Conservation (phyloP, 805 yeast species). For the Candida koratica region DNA sequence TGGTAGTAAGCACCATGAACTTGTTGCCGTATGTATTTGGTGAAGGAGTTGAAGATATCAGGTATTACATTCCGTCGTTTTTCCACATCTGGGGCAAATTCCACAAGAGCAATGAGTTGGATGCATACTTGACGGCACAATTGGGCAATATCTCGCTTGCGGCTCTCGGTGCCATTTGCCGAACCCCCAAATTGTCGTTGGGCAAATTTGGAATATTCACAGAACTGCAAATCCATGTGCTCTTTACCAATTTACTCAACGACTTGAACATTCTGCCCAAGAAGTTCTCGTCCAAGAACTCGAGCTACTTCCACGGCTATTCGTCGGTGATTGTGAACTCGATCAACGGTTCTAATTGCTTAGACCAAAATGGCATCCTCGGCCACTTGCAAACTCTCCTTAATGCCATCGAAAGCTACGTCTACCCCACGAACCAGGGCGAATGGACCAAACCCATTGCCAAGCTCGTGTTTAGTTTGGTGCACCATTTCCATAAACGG, state of each 20-base stretch:
- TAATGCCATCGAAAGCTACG: conserved; percentile 73
- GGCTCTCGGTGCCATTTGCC: conserved; percentile 34
- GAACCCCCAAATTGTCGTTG: conserved; percentile 21
- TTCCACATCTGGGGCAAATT: conserved; percentile 70
- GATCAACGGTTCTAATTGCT: conserved; percentile 46
- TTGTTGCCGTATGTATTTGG: conserved; percentile 48
- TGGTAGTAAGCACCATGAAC: conserved; percentile 50
- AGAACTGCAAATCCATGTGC: conserved; percentile 53
- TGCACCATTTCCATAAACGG: conserved; percentile 59
- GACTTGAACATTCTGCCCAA: conserved; percentile 45
- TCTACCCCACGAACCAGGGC: conserved; percentile 92
- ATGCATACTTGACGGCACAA: conserved; percentile 60
- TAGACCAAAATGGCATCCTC: conserved; percentile 44
- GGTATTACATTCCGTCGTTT: conserved; percentile 59
- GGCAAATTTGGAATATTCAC: conserved; percentile 63
- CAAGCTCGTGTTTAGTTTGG: conserved; percentile 56
- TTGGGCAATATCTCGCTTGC: conserved; percentile 58
- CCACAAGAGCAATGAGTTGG: conserved; percentile 47
- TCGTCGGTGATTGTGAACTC: conserved; percentile 55
- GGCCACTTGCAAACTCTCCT: conserved; percentile 51
- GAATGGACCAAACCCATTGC: conserved; percentile 77
- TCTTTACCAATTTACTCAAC: conserved; percentile 52
- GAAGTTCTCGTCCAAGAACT: conserved; percentile 42
- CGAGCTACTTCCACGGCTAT: conserved; percentile 41
- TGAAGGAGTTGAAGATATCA: conserved; percentile 32